Evolutionary conservation across 2,329 filamentous ascomycete genomes (phyloP).

Genomic region (Moelleriella libera): DNA sequence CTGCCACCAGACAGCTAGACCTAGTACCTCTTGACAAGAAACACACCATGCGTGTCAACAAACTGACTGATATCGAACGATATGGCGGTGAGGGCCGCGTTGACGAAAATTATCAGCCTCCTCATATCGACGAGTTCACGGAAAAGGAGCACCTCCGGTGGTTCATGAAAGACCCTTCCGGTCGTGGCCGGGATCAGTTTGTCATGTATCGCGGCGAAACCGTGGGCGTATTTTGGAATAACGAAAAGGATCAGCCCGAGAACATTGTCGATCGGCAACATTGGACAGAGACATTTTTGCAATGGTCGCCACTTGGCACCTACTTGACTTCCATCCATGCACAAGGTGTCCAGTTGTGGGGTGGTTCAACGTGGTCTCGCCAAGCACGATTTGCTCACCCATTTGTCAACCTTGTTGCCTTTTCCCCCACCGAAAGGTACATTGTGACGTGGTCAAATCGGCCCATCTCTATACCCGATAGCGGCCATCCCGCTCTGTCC

Average conservation of each 20-base stretch:
- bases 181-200: constrained; percentile 84
- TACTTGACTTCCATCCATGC: constrained; percentile 90
- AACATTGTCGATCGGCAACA: constrained; percentile 80
- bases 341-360: constrained; percentile 96
- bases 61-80: constrained; percentile 93
- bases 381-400: constrained; percentile 91
- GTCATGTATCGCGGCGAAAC: constrained; percentile 85
- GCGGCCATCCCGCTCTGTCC: constrained; percentile 67
- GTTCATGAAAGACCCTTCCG: constrained; percentile 71
- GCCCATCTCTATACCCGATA: constrained; percentile 82
- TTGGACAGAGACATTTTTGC: constrained; percentile 97
- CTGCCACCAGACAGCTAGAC: constrained; percentile 80
- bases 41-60: constrained; percentile 92
- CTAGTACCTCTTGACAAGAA: constrained; percentile 86
- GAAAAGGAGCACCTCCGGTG: constrained; percentile 92
- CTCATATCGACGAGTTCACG: constrained; percentile 69
- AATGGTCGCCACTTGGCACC: constrained; percentile 93
- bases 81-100: constrained; percentile 89
- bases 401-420: constrained; percentile 89
- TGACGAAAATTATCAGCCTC: constrained; percentile 77
- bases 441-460: constrained; percentile 93
- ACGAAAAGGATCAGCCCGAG: constrained; percentile 83
- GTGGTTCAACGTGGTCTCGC: constrained; percentile 75
- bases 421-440: constrained; percentile 87
- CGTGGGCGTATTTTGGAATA: constrained; percentile 96